Evolutionary conservation across 306 rosid genomes (phyloP).

Genomic region (Quercus suber): DNA sequence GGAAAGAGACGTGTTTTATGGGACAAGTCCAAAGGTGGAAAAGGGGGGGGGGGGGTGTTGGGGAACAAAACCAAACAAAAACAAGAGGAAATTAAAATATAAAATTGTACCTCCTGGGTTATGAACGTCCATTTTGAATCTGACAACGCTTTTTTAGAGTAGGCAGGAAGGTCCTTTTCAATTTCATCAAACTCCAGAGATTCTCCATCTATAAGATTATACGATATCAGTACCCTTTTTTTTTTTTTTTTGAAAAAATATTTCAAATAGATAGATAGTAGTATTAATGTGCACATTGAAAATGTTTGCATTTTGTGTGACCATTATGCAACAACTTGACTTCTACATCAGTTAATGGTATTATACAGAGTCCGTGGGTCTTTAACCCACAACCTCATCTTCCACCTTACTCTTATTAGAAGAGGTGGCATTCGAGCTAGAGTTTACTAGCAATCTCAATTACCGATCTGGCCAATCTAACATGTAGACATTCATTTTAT

Average conservation of each 20-base stretch:
- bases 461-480: too few species aligned
- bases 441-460: too few species aligned
- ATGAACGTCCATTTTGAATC: conserved; percentile 90
- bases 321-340: not conserved
- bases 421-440: too few species aligned
- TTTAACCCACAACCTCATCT: too few species aligned
- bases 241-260: too few species aligned
- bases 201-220: conserved; percentile 58
- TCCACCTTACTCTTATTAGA: too few species aligned
- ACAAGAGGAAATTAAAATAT: not conserved
- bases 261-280: not conserved
- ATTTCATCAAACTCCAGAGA: conserved; percentile 53
- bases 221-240: not conserved
- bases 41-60: too few species aligned
- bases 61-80: not conserved
- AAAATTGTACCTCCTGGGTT: conserved; percentile 61
- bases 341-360: not conserved
- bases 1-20: too few species aligned
- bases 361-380: too few species aligned
- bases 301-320: not conserved
- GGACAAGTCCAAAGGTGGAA: too few species aligned
- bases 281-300: not conserved
- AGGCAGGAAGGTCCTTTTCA: conserved; percentile 58
- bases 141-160: conserved; percentile 46
- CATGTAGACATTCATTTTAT: too few species aligned